Percentiles rank a stretch among this genome's conserved stretches.
These are phyloP conservation scores for Solanum infundibuliforme DNA, from an alignment of 257 asterid species.

Conservation along the genomic window DNA sequence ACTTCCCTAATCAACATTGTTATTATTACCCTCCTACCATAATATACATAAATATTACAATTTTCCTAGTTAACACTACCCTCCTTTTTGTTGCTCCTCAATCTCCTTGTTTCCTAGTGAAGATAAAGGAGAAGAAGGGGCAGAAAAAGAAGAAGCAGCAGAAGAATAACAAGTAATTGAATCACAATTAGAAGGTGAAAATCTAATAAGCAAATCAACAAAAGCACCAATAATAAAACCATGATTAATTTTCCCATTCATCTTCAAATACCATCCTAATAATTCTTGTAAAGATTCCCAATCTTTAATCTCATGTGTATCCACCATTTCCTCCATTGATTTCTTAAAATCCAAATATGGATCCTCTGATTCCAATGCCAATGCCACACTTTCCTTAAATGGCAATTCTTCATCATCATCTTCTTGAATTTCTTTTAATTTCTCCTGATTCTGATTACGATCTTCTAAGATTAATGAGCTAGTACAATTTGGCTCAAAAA, in stretches of 20 bases:
- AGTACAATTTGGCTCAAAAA: constrained; percentile 15
- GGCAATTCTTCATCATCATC: not conserved
- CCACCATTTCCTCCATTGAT: constrained; percentile 31
- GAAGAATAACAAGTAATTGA: constrained; percentile 4
- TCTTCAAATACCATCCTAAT: constrained; percentile 21
- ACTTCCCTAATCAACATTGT: not conserved
- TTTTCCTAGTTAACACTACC: not conserved
- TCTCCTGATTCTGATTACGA: not conserved
- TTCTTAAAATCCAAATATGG: constrained; percentile 28
- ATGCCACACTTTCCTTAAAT: constrained; percentile 11
- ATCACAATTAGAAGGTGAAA: not conserved
- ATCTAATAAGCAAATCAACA: constrained; percentile 13
- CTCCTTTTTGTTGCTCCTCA: constrained; percentile 2
- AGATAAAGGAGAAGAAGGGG: constrained; percentile 4
- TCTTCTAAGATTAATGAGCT: constrained; percentile 7
- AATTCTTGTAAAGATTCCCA: constrained; percentile 21
- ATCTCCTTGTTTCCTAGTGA: constrained; percentile 3
- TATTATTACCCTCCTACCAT: not conserved
- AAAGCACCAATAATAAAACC: constrained; percentile 23
- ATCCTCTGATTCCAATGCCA: constrained; percentile 20
- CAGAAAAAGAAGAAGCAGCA: constrained; percentile 11
- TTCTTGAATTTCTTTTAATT: not conserved
- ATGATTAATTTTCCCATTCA: constrained; percentile 17
- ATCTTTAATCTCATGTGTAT: constrained; percentile 15
- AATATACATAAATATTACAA: not conserved